Base-by-base conservation (phyloP, 78 protist genomes). In the Dictyostelium citrinum region DNA sequence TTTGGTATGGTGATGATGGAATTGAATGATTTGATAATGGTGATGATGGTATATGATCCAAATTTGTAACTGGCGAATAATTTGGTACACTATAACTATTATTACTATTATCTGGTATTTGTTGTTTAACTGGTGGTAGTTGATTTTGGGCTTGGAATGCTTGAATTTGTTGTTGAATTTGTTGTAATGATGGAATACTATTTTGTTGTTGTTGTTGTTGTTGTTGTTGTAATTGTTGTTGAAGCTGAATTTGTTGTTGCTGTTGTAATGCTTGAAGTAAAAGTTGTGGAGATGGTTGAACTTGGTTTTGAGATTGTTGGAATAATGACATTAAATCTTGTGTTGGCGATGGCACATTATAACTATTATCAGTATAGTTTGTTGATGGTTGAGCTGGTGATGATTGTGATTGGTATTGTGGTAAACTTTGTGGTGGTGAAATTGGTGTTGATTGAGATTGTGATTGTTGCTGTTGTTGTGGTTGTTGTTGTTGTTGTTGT, bases 391-490 rank as follows among this genome's bases (percentile, higher is more conserved):
- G 77, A 27, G 72, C 39, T 64, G 72, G 72, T 27, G 72, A 64
- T 27, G 72, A 64, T 64, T 64, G 72, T 64, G 72, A 33, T 33
- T 70, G 77, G 33, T 70, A 70, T 70, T 70, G 77, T 70, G 77
- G 77, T 70, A 70, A 70, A 70, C 77, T 70, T 70, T 70, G 77
- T 70, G 77, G 77, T 70, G 77, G 77, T 31, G 77, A 70, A 33
- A 70, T 70, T 70, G 77, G 77, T 70, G 35, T 31, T 70, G 35
- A 17, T 9, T 70, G 22, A 2, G 22, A 14, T 10, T 68, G 37
- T 5, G 35, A 3, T 31, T 2, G 24, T 70, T 1, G 22, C 33
- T 70, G 77, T 70, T 16, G 41, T 2, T 29, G 9, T 31, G 2
- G 20, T 11, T 70, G 39, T 16, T 29, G 24, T 33, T 16, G 24